phyloP scores from a whole-genome alignment of 257 asterid species.

The Solanum tarijense region DNA sequence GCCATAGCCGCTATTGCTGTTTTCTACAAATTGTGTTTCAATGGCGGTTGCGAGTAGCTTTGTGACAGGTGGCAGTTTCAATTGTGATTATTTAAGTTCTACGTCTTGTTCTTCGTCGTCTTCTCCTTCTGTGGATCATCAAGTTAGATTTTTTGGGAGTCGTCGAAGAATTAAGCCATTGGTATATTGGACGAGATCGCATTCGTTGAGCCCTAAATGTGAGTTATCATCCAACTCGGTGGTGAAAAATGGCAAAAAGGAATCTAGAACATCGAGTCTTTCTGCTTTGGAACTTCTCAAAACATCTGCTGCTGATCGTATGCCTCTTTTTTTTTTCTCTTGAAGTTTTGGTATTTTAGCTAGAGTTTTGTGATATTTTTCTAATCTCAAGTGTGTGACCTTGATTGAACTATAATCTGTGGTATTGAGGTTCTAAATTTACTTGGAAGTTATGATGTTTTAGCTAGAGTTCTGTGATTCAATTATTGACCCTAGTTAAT shows the following conservation, averaged over 20 bases:
- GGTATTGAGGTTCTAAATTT: background rate
- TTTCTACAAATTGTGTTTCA: background rate
- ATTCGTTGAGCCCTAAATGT: constrained; percentile 36
- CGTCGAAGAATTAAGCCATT: constrained; percentile 15
- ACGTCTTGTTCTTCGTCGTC: constrained; percentile 10
- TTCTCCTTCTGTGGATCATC: constrained; percentile 14
- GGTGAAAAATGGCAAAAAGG: constrained; percentile 2
- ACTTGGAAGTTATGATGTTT: background rate
- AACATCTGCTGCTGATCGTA: constrained; percentile 68
- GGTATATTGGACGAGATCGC: constrained; percentile 11
- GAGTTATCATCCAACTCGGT: constrained; percentile 17
- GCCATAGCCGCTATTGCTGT: background rate
- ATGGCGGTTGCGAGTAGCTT: constrained; percentile 3
- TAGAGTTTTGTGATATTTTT: background rate
- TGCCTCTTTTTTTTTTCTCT: constrained; percentile 5
- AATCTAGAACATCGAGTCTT: constrained; percentile 39
- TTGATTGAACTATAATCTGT: background rate
- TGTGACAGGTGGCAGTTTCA: background rate
- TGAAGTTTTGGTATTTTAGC: background rate
- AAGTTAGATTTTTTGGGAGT: constrained; percentile 2
- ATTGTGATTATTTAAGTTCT: background rate
- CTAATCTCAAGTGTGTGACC: background rate
- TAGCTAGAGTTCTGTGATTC: background rate
- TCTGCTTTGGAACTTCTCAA: constrained; percentile 76
- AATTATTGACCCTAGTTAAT: background rate